Percentiles rank a stretch among this genome's conserved stretches.
Conservation (phyloP, 2,329 filamentous ascomycete species). For the Cladosporium sp. region DNA sequence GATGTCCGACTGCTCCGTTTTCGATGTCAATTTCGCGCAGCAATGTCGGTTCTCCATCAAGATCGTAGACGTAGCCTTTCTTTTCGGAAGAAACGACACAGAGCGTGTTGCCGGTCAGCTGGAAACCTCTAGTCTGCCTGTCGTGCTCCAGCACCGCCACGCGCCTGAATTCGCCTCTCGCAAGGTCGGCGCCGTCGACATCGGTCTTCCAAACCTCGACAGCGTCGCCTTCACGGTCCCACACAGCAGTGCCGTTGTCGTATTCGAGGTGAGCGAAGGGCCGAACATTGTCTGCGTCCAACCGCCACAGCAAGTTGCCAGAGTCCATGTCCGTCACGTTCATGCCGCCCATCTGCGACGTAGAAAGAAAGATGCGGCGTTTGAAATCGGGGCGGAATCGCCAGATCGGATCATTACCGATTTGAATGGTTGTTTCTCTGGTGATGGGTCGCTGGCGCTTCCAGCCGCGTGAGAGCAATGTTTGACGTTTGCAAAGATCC, state of each 20-base stretch:
- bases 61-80: conserved; percentile 49
- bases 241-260: conserved; percentile 48
- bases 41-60: conserved; percentile 37
- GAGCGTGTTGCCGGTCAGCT: conserved; percentile 45
- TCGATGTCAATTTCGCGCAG: conserved; percentile 43
- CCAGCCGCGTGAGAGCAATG: conserved; percentile 44
- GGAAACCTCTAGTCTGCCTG: conserved; percentile 48
- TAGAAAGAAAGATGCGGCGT: conserved; percentile 48
- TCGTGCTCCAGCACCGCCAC: conserved; percentile 45
- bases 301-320: conserved; percentile 42
- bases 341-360: conserved; percentile 47
- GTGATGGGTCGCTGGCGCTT: conserved; percentile 35
- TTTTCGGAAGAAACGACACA: conserved; percentile 49
- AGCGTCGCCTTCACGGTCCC: conserved; percentile 46
- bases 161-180: conserved; percentile 42
- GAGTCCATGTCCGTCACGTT: conserved; percentile 51
- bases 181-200: conserved; percentile 23
- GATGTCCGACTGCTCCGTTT: conserved; percentile 45
- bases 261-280: conserved; percentile 51
- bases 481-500: conserved; percentile 46
- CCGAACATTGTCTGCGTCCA: conserved; percentile 35
- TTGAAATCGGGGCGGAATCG: conserved; percentile 50
- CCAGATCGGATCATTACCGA: conserved; percentile 47
- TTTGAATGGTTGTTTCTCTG: conserved; percentile 43
- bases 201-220: conserved; percentile 49